Conservation (phyloP, 345 rosid species). For the Psidium guajava region DNA sequence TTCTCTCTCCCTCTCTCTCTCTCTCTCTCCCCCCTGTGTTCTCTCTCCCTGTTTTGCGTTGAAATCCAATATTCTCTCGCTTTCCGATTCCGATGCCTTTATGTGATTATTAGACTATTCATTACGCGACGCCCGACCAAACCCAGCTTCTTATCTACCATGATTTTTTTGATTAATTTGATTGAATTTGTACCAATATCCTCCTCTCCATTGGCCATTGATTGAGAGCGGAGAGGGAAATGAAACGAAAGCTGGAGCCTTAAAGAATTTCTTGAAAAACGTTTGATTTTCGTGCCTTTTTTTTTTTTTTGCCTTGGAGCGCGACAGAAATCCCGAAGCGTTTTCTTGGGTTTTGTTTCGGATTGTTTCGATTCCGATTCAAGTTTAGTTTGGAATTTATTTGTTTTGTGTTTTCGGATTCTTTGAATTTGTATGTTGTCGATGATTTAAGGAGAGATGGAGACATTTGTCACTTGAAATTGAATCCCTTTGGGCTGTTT, state of each 20-base stretch:
- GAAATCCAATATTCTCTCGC: neutral
- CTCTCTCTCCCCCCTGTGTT: conserved; percentile 1
- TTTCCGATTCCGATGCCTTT: neutral
- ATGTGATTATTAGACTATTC: neutral
- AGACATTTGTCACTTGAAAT: conserved; percentile 3
- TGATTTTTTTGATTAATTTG: neutral
- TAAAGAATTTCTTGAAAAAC: neutral
- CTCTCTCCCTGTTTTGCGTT: neutral
- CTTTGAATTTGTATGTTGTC: neutral
- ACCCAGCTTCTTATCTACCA: neutral
- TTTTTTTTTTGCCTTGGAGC: neutral
- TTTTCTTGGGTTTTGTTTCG: neutral
- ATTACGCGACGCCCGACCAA: neutral
- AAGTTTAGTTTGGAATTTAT: neutral
- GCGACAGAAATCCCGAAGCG: neutral
- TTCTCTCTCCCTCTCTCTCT: conserved; percentile 1
- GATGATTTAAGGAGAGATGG: neutral
- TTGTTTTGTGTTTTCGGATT: neutral
- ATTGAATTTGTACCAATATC: neutral
- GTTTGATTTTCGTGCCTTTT: neutral
- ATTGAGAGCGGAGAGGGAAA: neutral
- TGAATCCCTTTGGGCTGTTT: conserved; percentile 1
- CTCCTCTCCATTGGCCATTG: neutral
- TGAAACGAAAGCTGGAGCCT: neutral
- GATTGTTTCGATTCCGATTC: neutral